Base-by-base conservation (phyloP, 2,329 filamentous ascomycete species). In the Nigrograna mackinnonii region DNA sequence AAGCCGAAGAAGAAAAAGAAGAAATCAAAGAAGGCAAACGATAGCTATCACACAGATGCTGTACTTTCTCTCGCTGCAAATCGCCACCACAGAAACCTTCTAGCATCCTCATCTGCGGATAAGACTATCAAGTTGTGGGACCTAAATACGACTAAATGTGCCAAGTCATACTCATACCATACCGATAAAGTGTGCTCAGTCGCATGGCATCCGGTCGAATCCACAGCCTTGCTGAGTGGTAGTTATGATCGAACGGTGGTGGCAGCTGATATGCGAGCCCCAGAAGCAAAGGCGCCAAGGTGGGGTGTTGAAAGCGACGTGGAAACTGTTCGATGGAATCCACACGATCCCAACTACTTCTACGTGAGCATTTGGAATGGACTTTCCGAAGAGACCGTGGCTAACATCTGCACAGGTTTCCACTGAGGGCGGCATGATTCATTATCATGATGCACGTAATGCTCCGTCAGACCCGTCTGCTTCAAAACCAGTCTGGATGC, bases 91-190 rank as follows among this genome's bases (percentile, higher is more conserved):
- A 85, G 91, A 51, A 97, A 97, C 68, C 80, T 99, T 44, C 82
- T 99, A 34, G 94, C 94, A 11, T 97, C 92, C 1, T 90, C 89
- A 2, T 99, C 94, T 1, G 94, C 94, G 16, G 94, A 99, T 75
- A 91, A 91, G 74, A 99, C 94, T 3, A 85, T 97, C 62, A 99
- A 99, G 77, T 81, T 99, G 16, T 99, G 94, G 94, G 94, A 99
- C 67, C 77, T 99, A 49, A 89, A 91, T 74, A 96, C 90, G 3
- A 82, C 88, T 47, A 91, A 86, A 69, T 96, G 91, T 70, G 94
- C 94, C 59, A 94, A 96, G 74, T 96, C 91, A 33, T 99, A 99
- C 78, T 80, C 83, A 13, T 89, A 95, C 72, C 94, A 99, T 74
- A 95, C 89, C 24, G 94, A 96, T 78, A 99, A 99, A 75, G 91